phyloP scores from a whole-genome alignment of 139 green algal genomes.

The Auxenochlorella protothecoides region DNA sequence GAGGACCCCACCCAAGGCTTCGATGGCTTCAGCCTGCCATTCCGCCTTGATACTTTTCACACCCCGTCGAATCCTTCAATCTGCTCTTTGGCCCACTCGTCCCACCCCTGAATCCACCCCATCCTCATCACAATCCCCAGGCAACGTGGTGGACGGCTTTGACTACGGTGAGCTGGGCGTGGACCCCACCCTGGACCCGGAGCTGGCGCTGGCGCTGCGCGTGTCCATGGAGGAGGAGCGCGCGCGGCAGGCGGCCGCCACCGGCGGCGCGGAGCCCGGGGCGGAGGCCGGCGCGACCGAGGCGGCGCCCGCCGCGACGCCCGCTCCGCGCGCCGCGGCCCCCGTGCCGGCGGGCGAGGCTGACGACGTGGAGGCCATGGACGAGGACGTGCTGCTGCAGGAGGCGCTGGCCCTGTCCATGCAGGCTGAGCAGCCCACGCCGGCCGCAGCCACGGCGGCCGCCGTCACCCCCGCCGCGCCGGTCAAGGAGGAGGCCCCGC shows the following conservation, averaged over 20 bases:
- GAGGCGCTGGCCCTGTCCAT: slow-evolving; percentile 91
- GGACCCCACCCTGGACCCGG: slow-evolving; percentile 94
- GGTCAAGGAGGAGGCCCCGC: neutral
- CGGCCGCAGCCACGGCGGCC: neutral
- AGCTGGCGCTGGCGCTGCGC: slow-evolving; percentile 75
- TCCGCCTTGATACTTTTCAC: too few species aligned
- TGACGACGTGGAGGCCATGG: slow-evolving; percentile 43
- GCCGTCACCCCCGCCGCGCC: slow-evolving; percentile 15
- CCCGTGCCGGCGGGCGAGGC: slow-evolving; percentile 1
- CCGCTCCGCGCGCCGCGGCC: slow-evolving; percentile 1
- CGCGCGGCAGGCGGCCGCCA: slow-evolving; percentile 64
- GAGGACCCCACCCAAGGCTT: too few species aligned
- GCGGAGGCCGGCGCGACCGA: neutral
- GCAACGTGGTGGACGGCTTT: slow-evolving; percentile 48
- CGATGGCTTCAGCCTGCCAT: too few species aligned
- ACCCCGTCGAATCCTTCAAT: too few species aligned
- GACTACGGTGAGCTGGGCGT: slow-evolving; percentile 80
- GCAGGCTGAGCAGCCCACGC: slow-evolving; percentile 21
- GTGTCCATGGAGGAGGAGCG: slow-evolving; percentile 97
- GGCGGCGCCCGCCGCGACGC: neutral
- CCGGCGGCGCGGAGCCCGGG: slow-evolving; percentile 10
- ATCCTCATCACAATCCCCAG: neutral
- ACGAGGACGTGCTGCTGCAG: slow-evolving; percentile 73
- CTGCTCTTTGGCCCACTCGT: too few species aligned
- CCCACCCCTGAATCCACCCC: too few species aligned